A percentile compares a stretch with the other conserved stretches of the same genome.
Conservation (phyloP, 2,329 filamentous ascomycete genomes). For the Fusarium napiforme region DNA sequence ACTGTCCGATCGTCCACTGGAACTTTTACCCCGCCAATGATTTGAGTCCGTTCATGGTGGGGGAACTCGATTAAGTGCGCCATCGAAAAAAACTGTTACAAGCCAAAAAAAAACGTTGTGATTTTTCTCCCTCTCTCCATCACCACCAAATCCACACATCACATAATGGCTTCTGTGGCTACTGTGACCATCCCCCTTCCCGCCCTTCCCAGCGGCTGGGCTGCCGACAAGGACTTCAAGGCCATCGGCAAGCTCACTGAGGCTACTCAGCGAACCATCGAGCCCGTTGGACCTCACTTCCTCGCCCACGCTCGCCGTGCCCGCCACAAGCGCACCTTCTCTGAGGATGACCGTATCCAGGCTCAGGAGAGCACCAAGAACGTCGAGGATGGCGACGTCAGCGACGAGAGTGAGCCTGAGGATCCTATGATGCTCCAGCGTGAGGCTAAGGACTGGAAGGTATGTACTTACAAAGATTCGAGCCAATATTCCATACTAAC, state of each 20-base stretch:
- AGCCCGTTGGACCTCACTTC: constrained; percentile 97
- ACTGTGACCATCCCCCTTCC: constrained; percentile 76
- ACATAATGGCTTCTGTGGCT: constrained; percentile 71
- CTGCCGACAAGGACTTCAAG: constrained; percentile 92
- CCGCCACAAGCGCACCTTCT: constrained; percentile 97
- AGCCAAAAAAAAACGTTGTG: constrained; percentile 25
- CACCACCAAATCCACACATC: constrained; percentile 38
- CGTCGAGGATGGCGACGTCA: constrained; percentile 88
- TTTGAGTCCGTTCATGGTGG: constrained; percentile 29
- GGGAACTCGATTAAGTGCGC: constrained; percentile 30
- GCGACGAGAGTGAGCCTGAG: constrained; percentile 93
- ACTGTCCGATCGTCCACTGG: constrained; percentile 1
- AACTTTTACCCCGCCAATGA: constrained; percentile 42
- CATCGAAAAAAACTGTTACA: constrained; percentile 29
- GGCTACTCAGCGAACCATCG: constrained; percentile 86
- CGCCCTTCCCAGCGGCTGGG: constrained; percentile 82
- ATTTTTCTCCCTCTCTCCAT: constrained; percentile 22
- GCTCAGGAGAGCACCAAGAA: constrained; percentile 96
- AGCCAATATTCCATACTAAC: neutral
- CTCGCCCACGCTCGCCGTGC: constrained; percentile 95
- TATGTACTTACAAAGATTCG: constrained; percentile 52
- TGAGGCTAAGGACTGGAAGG: constrained; percentile 99
- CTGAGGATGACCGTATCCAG: constrained; percentile 97
- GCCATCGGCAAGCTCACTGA: constrained; percentile 79
- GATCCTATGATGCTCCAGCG: constrained; percentile 91